Evolutionary conservation across 2,329 filamentous ascomycete genomes (phyloP).

Genomic region (Aspergillus clavatus): DNA sequence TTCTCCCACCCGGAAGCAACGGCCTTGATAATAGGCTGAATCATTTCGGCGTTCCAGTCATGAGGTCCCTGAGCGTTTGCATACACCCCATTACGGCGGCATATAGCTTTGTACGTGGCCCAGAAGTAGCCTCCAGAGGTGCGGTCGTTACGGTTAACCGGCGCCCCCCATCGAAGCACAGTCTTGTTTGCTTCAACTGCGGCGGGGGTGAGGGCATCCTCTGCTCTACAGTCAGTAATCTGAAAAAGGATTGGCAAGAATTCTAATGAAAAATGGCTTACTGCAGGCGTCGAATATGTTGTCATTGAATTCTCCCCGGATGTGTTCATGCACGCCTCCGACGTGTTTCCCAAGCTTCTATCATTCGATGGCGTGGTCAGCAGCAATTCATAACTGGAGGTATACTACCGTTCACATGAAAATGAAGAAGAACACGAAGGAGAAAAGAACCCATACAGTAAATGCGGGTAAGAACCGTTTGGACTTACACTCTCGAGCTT

Average conservation of each 20-base stretch:
- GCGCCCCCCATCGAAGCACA: constrained; percentile 38
- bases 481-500: background rate
- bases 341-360: background rate
- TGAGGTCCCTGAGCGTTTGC: background rate
- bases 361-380: background rate
- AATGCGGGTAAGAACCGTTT: background rate
- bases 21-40: background rate
- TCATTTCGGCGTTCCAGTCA: background rate
- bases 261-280: constrained; percentile 1
- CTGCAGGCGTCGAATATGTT: background rate
- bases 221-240: background rate
- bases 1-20: background rate
- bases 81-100: constrained; percentile 47
- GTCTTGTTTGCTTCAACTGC: constrained; percentile 19
- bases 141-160: constrained; percentile 13
- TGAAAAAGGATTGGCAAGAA: background rate
- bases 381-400: background rate
- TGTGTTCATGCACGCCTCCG: background rate
- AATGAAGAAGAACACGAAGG: background rate
- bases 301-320: background rate
- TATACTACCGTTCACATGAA: background rate
- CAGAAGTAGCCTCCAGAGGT: constrained; percentile 46
- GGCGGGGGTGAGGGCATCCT: background rate
- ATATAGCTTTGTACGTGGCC: constrained; percentile 54
- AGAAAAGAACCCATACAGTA: background rate